Evolutionary conservation across 345 rosid species (phyloP).

Genomic region (Excoecaria agallocha): DNA sequence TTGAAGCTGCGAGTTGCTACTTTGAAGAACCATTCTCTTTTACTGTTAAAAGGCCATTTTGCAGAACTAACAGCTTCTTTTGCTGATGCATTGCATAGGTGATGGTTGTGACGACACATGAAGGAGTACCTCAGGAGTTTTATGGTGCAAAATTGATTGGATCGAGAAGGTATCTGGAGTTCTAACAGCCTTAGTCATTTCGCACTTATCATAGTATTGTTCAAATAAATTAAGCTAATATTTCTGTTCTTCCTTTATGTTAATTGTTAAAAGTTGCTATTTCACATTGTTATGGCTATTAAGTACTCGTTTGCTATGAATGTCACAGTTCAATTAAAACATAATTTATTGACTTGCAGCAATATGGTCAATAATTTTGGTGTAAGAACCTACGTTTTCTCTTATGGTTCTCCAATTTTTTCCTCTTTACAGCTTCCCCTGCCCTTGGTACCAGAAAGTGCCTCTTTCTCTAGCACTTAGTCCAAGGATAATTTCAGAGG

Average conservation of each 20-base stretch:
- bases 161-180: conserved; percentile 63
- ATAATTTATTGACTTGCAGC: background rate
- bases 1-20: background rate
- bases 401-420: conserved; percentile 16
- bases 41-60: background rate
- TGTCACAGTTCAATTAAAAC: conserved; percentile 3
- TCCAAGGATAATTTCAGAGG: conserved; percentile 95
- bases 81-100: conserved; percentile 46
- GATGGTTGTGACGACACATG: conserved; percentile 96
- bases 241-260: too few species aligned
- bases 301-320: background rate
- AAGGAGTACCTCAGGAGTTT: conserved; percentile 94
- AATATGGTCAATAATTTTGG: background rate
- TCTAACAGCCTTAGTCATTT: conserved; percentile 4
- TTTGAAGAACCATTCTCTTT: background rate
- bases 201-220: background rate
- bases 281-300: background rate
- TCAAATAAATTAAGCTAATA: background rate
- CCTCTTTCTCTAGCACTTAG: conserved; percentile 95
- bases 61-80: conserved; percentile 10
- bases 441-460: conserved; percentile 91
- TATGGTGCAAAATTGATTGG: conserved; percentile 96
- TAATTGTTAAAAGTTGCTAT: background rate
- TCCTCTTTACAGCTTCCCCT: conserved; percentile 69
- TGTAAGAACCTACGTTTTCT: conserved; percentile 3